phyloP scores from a whole-genome alignment of 345 rosid genomes.

The Hibiscus mutabilis region DNA sequence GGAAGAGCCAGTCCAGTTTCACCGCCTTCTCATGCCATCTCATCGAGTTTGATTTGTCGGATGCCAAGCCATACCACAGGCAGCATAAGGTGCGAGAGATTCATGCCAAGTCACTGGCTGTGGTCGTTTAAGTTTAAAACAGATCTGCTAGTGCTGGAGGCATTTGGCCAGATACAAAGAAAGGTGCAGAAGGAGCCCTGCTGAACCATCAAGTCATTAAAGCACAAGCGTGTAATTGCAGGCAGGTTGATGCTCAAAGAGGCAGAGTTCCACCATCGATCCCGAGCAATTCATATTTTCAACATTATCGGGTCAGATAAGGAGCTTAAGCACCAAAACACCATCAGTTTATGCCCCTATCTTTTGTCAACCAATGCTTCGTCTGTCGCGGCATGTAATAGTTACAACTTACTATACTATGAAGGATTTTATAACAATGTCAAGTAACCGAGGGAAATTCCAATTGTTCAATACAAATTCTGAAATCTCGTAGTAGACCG shows the following conservation, averaged over 20 bases:
- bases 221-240: conserved; percentile 26
- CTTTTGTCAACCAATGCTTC: conserved; percentile 51
- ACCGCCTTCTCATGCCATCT: conserved; percentile 30
- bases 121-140: conserved; percentile 39
- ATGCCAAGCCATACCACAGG: conserved; percentile 23
- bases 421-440: neutral
- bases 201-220: conserved; percentile 40
- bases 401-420: neutral
- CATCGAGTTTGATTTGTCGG: no score
- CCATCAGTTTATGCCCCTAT: conserved; percentile 46
- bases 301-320: conserved; percentile 43
- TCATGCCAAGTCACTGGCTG: conserved; percentile 65
- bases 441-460: neutral
- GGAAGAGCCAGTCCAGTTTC: conserved; percentile 26
- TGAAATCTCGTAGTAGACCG: no score
- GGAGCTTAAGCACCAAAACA: neutral
- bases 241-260: conserved; percentile 31
- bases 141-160: conserved; percentile 69
- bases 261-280: conserved; percentile 21
- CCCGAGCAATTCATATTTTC: conserved; percentile 24
- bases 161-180: conserved; percentile 80
- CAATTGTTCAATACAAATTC: neutral
- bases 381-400: neutral
- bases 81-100: conserved; percentile 78
- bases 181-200: conserved; percentile 54